phyloP scores from a whole-genome alignment of 2,329 filamentous ascomycete species.

The Huntiella savannae region DNA sequence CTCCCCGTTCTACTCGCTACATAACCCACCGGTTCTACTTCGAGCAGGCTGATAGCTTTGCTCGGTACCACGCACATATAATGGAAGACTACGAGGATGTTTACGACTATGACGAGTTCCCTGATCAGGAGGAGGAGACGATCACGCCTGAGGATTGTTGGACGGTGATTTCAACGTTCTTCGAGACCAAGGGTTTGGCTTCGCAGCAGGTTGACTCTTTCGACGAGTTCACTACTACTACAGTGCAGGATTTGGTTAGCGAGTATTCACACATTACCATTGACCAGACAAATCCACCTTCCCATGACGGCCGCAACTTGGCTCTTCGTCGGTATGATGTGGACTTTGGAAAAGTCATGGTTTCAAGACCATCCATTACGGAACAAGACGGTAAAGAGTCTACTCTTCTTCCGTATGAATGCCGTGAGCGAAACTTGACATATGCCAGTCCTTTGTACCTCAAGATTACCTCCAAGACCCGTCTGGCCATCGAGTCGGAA shows the following conservation, averaged over 20 bases:
- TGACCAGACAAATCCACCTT: slow-evolving; percentile 72
- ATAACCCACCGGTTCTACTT: slow-evolving; percentile 14
- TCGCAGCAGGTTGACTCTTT: slow-evolving; percentile 97
- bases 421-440: slow-evolving; percentile 83
- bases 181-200: slow-evolving; percentile 85
- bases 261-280: slow-evolving; percentile 85
- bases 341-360: slow-evolving; percentile 76
- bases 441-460: slow-evolving; percentile 86
- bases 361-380: slow-evolving; percentile 76
- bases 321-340: slow-evolving; percentile 86
- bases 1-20: too few species aligned
- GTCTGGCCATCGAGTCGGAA: slow-evolving; percentile 59
- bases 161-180: slow-evolving; percentile 94
- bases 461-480: slow-evolving; percentile 68
- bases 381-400: slow-evolving; percentile 82
- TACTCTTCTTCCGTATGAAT: slow-evolving; percentile 81
- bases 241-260: slow-evolving; percentile 83
- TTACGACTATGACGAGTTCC: slow-evolving; percentile 50
- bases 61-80: slow-evolving; percentile 12
- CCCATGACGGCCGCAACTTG: slow-evolving; percentile 57
- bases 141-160: slow-evolving; percentile 98
- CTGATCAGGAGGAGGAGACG: slow-evolving; percentile 38
- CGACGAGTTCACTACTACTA: slow-evolving; percentile 87
- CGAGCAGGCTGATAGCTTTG: neutral
- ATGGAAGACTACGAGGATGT: slow-evolving; percentile 40